These are phyloP conservation scores for Tardiomyces blankii DNA, from an alignment of 1,139 yeast genomes.

Conservation along the genomic window DNA sequence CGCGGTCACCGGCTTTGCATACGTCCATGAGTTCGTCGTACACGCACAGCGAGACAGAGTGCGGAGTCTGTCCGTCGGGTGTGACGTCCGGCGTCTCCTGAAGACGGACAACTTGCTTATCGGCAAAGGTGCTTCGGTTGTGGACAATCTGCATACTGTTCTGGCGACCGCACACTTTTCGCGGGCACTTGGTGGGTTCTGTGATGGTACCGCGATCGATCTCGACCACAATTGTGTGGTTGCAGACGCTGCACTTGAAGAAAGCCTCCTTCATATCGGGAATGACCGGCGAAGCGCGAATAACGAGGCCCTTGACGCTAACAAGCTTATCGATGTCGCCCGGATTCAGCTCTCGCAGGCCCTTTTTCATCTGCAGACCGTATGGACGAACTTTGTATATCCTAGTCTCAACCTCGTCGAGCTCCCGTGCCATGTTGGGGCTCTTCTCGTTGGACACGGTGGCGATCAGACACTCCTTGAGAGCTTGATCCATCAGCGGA, in stretches of 20 bases:
- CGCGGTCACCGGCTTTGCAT: conserved; percentile 93
- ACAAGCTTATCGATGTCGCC: conserved; percentile 91
- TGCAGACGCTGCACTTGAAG: conserved; percentile 91
- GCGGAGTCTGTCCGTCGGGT: conserved; percentile 99
- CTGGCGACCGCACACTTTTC: conserved; percentile 73
- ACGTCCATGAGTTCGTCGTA: conserved; percentile 94
- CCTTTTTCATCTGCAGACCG: conserved; percentile 42
- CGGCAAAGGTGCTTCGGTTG: conserved; percentile 86
- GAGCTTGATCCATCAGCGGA: conserved; percentile 95
- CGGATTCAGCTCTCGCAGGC: conserved; percentile 93
- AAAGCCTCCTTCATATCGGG: conserved; percentile 98
- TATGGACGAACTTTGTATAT: conserved; percentile 84
- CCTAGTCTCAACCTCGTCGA: conserved; percentile 67
- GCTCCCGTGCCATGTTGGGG: conserved; percentile 23
- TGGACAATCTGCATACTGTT: conserved; percentile 88
- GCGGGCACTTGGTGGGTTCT: conserved; percentile 88
- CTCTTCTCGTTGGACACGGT: conserved; percentile 45
- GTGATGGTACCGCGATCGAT: conserved; percentile 90
- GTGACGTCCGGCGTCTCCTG: conserved; percentile 97
- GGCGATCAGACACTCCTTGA: conserved; percentile 82
- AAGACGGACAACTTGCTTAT: conserved; percentile 83
- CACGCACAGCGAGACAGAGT: conserved; percentile 84
- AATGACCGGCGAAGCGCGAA: conserved; percentile 80
- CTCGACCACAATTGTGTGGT: conserved; percentile 83
- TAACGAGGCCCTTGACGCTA: conserved; percentile 79